These are phyloP conservation scores for Saccharum spontaneum DNA, from an alignment of 176 grass and related monocot species.

Conservation along the genomic window DNA sequence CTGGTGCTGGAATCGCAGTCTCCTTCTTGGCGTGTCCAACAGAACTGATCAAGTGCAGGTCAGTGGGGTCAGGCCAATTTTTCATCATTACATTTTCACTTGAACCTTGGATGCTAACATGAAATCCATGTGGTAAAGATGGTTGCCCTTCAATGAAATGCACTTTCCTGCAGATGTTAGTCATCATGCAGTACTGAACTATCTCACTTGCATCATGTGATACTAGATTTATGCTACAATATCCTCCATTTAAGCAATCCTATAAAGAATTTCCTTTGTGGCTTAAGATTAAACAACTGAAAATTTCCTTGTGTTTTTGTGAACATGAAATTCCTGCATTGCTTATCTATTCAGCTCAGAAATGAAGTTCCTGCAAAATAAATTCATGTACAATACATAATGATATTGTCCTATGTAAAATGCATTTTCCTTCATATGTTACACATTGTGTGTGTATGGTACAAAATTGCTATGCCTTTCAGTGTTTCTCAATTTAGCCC, in stretches of 20 bases:
- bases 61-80: neutral
- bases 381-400: neutral
- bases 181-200: neutral
- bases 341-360: neutral
- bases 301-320: neutral
- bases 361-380: neutral
- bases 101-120: neutral
- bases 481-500: neutral
- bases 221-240: neutral
- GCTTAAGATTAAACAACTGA: neutral
- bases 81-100: neutral
- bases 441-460: neutral
- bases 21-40: constrained; percentile 86
- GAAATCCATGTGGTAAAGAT: neutral
- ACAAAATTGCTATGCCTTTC: neutral
- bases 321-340: neutral
- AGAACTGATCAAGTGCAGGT: constrained; percentile 98
- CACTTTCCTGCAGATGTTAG: neutral
- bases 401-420: neutral
- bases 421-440: neutral
- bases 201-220: neutral
- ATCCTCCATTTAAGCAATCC: neutral
- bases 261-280: neutral
- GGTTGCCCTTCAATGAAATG: neutral
- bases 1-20: constrained; percentile 72